These are phyloP conservation scores for Ceratobasidium sp. DNA, from an alignment of 1,284 basidiomycete genomes.

Conservation along the genomic window DNA sequence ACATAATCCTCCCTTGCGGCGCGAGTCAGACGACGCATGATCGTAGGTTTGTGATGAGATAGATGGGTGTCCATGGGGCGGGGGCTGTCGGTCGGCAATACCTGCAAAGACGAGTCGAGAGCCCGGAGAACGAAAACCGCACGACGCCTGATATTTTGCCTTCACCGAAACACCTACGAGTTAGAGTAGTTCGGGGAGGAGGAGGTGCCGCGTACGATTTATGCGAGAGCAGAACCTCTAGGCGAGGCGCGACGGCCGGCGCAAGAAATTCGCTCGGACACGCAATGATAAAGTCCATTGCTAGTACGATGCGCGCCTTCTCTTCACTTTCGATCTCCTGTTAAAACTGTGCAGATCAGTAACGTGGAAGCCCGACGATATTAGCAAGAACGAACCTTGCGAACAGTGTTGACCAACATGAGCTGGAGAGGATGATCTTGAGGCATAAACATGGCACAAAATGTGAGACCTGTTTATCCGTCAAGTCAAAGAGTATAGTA, in stretches of 20 bases:
- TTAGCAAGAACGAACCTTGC: constrained; percentile 64
- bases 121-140: constrained; percentile 67
- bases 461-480: constrained; percentile 70
- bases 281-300: constrained; percentile 71
- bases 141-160: constrained; percentile 68
- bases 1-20: constrained; percentile 31
- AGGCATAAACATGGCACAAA: constrained; percentile 77
- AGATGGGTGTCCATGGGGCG: constrained; percentile 61
- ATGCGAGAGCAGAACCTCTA: constrained; percentile 72
- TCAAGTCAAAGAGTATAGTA: not conserved
- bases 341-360: constrained; percentile 32
- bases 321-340: constrained; percentile 73
- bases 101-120: constrained; percentile 65
- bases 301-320: constrained; percentile 70
- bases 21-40: constrained; percentile 37
- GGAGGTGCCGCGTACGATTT: constrained; percentile 68
- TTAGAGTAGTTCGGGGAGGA: no score
- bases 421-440: constrained; percentile 72
- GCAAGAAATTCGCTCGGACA: constrained; percentile 70
- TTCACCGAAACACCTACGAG: constrained; percentile 51
- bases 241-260: constrained; percentile 74
- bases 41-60: constrained; percentile 5
- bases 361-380: constrained; percentile 11
- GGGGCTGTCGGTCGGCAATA: constrained; percentile 59
- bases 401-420: constrained; percentile 84